A percentile compares a stretch with the other conserved stretches of the same genome.
Conservation (phyloP, 768 basidiomycete genomes). For the Ephemerocybe angulata region DNA sequence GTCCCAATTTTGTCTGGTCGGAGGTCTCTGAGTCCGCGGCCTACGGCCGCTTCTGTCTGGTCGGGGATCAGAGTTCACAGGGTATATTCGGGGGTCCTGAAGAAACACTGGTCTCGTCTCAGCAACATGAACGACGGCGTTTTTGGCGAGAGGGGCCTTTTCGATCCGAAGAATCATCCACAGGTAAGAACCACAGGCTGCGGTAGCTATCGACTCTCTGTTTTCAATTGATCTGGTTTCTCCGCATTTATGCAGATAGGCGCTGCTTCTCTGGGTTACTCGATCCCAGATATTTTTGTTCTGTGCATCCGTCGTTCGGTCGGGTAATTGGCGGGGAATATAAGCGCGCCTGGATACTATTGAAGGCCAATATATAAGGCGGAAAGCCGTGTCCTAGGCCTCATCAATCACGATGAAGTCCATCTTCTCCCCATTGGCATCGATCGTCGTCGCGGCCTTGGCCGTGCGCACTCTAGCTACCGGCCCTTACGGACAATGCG, state of each 20-base stretch:
- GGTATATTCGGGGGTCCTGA: too few species aligned
- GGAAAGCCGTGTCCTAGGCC: background rate
- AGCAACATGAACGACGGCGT: too few species aligned
- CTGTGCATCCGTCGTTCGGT: background rate
- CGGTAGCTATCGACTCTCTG: background rate
- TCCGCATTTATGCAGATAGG: background rate
- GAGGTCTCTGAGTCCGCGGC: too few species aligned
- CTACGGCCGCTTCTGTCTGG: too few species aligned
- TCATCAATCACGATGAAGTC: background rate
- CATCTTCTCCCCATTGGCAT: background rate
- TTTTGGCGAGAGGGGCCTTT: background rate
- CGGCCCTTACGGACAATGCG: constrained; percentile 45
- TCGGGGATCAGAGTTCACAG: too few species aligned
- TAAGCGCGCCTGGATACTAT: background rate
- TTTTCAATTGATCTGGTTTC: background rate
- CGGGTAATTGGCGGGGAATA: background rate
- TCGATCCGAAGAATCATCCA: background rate
- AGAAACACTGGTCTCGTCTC: too few species aligned
- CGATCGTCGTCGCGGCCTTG: background rate
- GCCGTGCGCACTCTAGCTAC: background rate
- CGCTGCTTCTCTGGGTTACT: background rate
- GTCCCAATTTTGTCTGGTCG: too few species aligned
- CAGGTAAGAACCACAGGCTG: background rate
- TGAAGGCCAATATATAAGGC: background rate
- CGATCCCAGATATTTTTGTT: background rate